Conservation (phyloP, 768 basidiomycete genomes). For the Xerocomus spinulosus region DNA sequence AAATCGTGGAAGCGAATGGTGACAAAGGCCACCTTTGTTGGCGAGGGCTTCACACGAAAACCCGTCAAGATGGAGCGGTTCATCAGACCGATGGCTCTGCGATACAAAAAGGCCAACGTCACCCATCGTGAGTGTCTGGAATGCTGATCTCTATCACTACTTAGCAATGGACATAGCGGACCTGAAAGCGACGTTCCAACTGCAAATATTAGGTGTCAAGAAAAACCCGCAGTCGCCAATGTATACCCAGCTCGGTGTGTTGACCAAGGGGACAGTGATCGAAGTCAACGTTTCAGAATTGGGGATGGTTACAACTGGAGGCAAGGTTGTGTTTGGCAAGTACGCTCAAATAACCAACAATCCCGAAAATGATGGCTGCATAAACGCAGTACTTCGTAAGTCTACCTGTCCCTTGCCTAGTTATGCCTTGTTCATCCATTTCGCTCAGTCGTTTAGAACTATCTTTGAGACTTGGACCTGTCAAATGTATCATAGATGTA, state of each 20-base stretch:
- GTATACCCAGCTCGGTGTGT: conserved; percentile 93
- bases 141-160: background rate
- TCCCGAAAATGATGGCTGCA: conserved; percentile 94
- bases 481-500: conserved; percentile 16
- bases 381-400: conserved; percentile 90
- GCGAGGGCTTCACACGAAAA: conserved; percentile 95
- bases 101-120: conserved; percentile 98
- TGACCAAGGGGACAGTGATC: conserved; percentile 97
- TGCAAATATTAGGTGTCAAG: conserved; percentile 96
- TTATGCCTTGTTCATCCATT: conserved; percentile 1
- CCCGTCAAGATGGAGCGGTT: conserved; percentile 99
- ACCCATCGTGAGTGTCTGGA: conserved; percentile 78
- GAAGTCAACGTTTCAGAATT: conserved; percentile 99
- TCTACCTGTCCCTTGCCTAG: conserved; percentile 11
- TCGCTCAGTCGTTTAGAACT: conserved; percentile 25
- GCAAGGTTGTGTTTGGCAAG: conserved; percentile 91
- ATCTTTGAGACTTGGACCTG: background rate
- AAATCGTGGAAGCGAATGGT: conserved; percentile 99
- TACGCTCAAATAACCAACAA: conserved; percentile 94
- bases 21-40: conserved; percentile 98
- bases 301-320: conserved; percentile 95
- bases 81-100: conserved; percentile 93
- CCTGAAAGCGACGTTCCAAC: conserved; percentile 96
- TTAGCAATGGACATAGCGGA: conserved; percentile 57
- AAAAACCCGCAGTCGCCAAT: conserved; percentile 99